A percentile compares a stretch with the other conserved stretches of the same genome.
These are phyloP conservation scores for Stereocaulon alpinum DNA, from an alignment of 495 filamentous ascomycete genomes.

Conservation along the genomic window DNA sequence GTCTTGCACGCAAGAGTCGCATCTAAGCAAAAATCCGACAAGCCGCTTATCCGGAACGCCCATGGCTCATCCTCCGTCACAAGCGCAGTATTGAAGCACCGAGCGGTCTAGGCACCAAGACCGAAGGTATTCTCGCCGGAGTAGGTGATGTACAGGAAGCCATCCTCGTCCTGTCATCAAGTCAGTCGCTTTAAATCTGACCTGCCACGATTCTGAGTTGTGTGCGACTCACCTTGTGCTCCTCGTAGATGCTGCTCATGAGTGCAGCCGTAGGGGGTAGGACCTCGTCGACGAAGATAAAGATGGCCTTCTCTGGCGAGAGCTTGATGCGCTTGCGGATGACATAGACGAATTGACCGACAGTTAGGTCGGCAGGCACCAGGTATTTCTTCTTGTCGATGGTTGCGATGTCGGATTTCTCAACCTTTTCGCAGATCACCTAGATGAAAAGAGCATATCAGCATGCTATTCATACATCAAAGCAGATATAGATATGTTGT, in stretches of 20 bases:
- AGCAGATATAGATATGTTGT: conserved; percentile 5
- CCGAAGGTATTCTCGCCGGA: conserved; percentile 99
- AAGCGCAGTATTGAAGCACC: background rate
- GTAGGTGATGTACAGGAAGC: conserved; percentile 50
- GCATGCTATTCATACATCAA: background rate
- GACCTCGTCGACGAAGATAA: conserved; percentile 99
- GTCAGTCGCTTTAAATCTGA: background rate
- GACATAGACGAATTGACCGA: conserved; percentile 99
- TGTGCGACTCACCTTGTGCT: conserved; percentile 59
- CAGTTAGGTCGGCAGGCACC: conserved; percentile 93
- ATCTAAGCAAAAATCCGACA: conserved; percentile 7
- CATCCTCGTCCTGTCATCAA: conserved; percentile 37
- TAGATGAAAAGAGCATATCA: conserved; percentile 29
- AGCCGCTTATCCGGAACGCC: conserved; percentile 7
- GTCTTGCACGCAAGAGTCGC: background rate
- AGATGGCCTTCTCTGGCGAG: conserved; percentile 98
- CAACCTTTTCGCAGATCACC: conserved; percentile 99
- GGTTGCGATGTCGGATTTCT: conserved; percentile 97
- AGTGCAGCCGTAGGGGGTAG: conserved; percentile 92
- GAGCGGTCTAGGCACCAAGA: conserved; percentile 8
- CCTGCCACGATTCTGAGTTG: background rate
- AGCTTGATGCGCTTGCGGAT: conserved; percentile 99
- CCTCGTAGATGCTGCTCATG: conserved; percentile 99
- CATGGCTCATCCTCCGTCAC: conserved; percentile 8
- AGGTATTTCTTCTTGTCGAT: conserved; percentile 99